Evolutionary conservation across 768 basidiomycete species (phyloP).

Genomic region (Boletus pseudo-olivaceus): DNA sequence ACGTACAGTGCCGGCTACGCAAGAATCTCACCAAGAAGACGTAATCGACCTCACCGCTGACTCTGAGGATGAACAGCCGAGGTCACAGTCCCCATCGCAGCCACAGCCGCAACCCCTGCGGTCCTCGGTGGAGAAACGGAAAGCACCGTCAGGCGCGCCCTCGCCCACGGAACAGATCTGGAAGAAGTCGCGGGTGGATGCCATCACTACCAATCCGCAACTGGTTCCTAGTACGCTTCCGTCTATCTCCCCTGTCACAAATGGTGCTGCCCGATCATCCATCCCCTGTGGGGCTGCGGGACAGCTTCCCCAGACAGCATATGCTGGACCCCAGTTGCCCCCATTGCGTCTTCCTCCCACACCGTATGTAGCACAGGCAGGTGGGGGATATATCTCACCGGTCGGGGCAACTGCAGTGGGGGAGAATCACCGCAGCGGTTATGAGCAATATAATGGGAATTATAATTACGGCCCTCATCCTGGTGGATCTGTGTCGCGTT

Average conservation of each 20-base stretch:
- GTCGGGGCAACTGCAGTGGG: conserved; percentile 8
- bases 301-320: conserved; percentile 17
- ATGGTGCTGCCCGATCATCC: conserved; percentile 8
- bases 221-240: conserved; percentile 13
- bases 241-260: conserved; percentile 24
- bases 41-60: conserved; percentile 87
- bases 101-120: conserved; percentile 30
- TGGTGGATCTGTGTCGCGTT: conserved; percentile 22
- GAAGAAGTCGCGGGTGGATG: conserved; percentile 59
- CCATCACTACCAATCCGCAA: conserved; percentile 10
- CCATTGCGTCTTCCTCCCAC: conserved; percentile 26
- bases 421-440: conserved; percentile 22
- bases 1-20: conserved; percentile 14
- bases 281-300: conserved; percentile 13
- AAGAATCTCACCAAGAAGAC: conserved; percentile 38
- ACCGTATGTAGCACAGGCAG: conserved; percentile 17
- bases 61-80: conserved; percentile 65
- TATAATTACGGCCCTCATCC: conserved; percentile 19
- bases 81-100: conserved; percentile 21
- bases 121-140: conserved; percentile 53
- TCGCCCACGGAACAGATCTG: conserved; percentile 66
- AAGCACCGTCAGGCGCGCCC: conserved; percentile 45
- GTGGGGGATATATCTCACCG: conserved; percentile 24
- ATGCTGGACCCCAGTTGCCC: conserved; percentile 24
- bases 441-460: conserved; percentile 24